phyloP scores from a whole-genome alignment of 306 rosid species.

The Ziziphus jujuba region DNA sequence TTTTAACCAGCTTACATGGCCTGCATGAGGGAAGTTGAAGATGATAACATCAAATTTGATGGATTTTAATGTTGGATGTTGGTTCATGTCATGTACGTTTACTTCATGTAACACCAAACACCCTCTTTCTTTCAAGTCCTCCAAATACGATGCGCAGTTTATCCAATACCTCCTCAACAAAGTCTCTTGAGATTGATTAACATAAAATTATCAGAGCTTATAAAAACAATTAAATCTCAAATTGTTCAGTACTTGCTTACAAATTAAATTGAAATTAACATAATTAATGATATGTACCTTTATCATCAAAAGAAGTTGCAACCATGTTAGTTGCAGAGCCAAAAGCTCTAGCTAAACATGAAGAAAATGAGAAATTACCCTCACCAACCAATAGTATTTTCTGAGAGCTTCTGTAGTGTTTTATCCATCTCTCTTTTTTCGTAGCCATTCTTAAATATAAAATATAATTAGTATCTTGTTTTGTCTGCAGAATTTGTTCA shows the following conservation, averaged over 20 bases:
- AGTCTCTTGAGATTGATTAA: background rate
- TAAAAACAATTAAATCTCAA: background rate
- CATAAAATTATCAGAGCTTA: background rate
- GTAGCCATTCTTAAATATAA: background rate
- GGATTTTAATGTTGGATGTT: background rate
- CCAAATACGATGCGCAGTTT: background rate
- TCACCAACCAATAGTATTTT: slow-evolving; percentile 31
- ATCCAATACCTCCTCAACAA: background rate
- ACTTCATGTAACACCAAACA: slow-evolving; percentile 24
- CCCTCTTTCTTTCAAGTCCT: slow-evolving; percentile 11
- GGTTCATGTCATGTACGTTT: slow-evolving; percentile 18
- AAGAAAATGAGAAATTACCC: slow-evolving; percentile 38
- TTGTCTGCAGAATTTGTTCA: too few species aligned
- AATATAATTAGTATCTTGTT: background rate
- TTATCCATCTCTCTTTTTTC: slow-evolving; percentile 11
- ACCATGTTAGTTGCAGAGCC: slow-evolving; percentile 23
- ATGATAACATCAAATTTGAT: slow-evolving; percentile 26
- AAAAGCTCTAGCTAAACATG: slow-evolving; percentile 31
- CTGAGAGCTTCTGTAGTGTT: slow-evolving; percentile 25
- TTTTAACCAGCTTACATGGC: slow-evolving; percentile 13
- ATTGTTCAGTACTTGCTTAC: background rate
- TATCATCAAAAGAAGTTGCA: slow-evolving; percentile 29
- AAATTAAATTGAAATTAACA: background rate
- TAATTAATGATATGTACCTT: slow-evolving; percentile 4
- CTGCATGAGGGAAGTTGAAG: slow-evolving; percentile 43